Evolutionary conservation across 768 basidiomycete genomes (phyloP).

Genomic region (Hericium erinaceus): DNA sequence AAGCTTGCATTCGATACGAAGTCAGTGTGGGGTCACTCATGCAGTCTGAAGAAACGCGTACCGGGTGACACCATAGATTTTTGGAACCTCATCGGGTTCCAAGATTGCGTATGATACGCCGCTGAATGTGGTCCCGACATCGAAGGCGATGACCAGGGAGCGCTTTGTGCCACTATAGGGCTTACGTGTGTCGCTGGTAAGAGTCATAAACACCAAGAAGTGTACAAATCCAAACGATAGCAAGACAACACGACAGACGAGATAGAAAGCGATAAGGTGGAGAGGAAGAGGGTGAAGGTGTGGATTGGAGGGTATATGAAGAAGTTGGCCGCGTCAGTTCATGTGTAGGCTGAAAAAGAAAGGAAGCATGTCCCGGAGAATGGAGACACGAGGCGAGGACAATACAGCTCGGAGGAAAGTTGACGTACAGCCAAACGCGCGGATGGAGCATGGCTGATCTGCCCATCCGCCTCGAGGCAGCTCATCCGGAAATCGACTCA

Average conservation of each 20-base stretch:
- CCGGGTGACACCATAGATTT: slow-evolving; percentile 76
- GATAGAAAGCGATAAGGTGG: neutral
- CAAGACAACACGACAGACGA: neutral
- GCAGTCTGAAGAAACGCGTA: slow-evolving; percentile 22
- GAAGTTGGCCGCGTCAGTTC: neutral
- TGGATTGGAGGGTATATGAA: neutral
- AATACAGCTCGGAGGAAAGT: neutral
- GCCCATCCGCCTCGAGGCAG: neutral
- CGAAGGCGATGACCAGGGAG: slow-evolving; percentile 69
- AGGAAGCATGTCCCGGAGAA: neutral
- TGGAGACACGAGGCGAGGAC: slow-evolving; percentile 1
- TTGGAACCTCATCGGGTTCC: slow-evolving; percentile 72
- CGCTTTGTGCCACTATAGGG: slow-evolving; percentile 58
- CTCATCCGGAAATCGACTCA: neutral
- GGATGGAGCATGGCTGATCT: neutral
- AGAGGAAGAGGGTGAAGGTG: neutral
- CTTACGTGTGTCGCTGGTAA: slow-evolving; percentile 56
- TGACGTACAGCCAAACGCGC: neutral
- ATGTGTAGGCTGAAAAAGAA: neutral
- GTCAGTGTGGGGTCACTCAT: too few relatives aligned
- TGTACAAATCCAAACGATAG: too few relatives aligned
- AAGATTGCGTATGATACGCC: slow-evolving; percentile 80
- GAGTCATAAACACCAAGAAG: slow-evolving; percentile 30
- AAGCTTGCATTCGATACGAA: slow-evolving; percentile 34
- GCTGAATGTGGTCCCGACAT: slow-evolving; percentile 77